Evolutionary conservation across 2,329 filamentous ascomycete genomes (phyloP).

Genomic region (Keithomyces neogunnii): DNA sequence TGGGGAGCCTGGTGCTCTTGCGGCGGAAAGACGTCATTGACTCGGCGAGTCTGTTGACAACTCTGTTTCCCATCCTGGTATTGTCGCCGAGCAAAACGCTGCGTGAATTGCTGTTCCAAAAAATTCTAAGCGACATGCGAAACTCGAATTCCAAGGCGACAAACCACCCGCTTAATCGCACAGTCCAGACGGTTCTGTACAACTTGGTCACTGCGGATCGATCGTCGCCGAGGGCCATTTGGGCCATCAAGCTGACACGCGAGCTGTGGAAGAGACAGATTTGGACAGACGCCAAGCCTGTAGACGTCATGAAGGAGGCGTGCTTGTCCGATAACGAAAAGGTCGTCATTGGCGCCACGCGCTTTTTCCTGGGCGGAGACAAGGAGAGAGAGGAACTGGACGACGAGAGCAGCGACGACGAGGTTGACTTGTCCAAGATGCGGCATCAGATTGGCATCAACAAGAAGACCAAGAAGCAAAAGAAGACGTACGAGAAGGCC

Average conservation of each 20-base stretch:
- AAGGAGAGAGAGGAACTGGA: slow-evolving; percentile 91
- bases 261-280: slow-evolving; percentile 96
- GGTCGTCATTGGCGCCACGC: slow-evolving; percentile 75
- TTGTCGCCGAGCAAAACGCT: slow-evolving; percentile 88
- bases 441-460: slow-evolving; percentile 85
- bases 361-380: slow-evolving; percentile 94
- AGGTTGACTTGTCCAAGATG: slow-evolving; percentile 69
- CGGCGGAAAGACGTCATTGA: slow-evolving; percentile 89
- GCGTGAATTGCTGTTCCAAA: slow-evolving; percentile 72
- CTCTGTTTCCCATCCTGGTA: slow-evolving; percentile 88
- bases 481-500: slow-evolving; percentile 70
- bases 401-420: slow-evolving; percentile 79
- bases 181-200: slow-evolving; percentile 86
- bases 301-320: slow-evolving; percentile 98
- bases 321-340: slow-evolving; percentile 86
- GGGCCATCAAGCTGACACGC: slow-evolving; percentile 91
- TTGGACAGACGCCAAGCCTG: slow-evolving; percentile 88
- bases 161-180: slow-evolving; percentile 89
- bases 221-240: slow-evolving; percentile 76
- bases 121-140: slow-evolving; percentile 85
- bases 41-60: slow-evolving; percentile 74
- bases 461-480: slow-evolving; percentile 90
- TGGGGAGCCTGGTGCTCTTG: slow-evolving; percentile 79
- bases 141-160: slow-evolving; percentile 78
- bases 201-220: slow-evolving; percentile 84